Percentiles rank a stretch among this genome's conserved stretches.
phyloP scores from a whole-genome alignment of 2,329 filamentous ascomycete species.

The Iodosphaeria phyllophila region DNA sequence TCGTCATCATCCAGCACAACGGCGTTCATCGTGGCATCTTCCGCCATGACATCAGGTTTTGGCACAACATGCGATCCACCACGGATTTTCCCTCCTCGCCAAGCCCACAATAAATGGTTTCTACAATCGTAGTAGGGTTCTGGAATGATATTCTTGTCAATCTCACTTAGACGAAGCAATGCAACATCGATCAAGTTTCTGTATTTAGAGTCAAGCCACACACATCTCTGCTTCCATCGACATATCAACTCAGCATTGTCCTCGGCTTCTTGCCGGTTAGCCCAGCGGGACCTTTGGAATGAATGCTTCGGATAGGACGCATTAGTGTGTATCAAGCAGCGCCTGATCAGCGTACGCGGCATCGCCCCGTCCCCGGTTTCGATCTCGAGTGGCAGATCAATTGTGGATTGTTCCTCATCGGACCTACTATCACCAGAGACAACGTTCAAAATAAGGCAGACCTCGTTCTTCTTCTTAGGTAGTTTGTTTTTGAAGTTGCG shows the following conservation, averaged over 20 bases:
- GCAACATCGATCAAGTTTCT: too few relatives aligned
- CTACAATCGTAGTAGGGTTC: constrained; percentile 2
- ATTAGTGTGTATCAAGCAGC: too few relatives aligned
- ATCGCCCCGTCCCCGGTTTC: too few relatives aligned
- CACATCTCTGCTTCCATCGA: too few relatives aligned
- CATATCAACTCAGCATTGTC: constrained; percentile 14
- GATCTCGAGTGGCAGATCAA: constrained; percentile 11
- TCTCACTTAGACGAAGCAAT: too few relatives aligned
- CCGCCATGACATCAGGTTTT: constrained; percentile 5
- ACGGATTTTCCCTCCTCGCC: constrained; percentile 11
- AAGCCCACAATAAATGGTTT: constrained; percentile 6
- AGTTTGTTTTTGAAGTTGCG: constrained; percentile 11
- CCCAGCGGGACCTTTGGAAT: too few relatives aligned
- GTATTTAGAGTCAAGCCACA: too few relatives aligned
- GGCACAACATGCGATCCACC: constrained; percentile 9
- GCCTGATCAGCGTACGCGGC: too few relatives aligned
- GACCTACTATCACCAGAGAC: constrained; percentile 9
- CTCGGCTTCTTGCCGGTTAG: too few relatives aligned
- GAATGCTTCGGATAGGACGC: too few relatives aligned
- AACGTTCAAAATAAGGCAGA: constrained; percentile 10
- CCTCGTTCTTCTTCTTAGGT: constrained; percentile 11
- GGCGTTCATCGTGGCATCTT: constrained; percentile 5
- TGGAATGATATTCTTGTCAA: constrained; percentile 6
- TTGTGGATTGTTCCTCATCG: constrained; percentile 9
- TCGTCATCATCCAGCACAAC: constrained; percentile 2